Conservation (phyloP, 2,329 filamentous ascomycete genomes). For the Phialocephala subalpina region DNA sequence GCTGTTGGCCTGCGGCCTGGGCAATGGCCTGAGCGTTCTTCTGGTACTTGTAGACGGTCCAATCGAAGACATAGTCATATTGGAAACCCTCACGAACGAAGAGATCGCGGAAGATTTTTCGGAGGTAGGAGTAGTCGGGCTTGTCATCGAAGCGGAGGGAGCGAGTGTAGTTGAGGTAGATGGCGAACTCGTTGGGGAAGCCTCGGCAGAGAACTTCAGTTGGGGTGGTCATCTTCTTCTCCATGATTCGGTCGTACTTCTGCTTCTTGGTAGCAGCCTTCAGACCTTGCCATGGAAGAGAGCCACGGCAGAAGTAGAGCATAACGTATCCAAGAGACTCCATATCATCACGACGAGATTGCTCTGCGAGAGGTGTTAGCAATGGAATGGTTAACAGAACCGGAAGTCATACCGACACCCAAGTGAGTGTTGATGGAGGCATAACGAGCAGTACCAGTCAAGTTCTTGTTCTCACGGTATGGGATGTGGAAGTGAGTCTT, state of each 20-base stretch:
- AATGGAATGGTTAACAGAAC: not conserved
- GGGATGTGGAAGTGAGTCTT: conserved; percentile 99
- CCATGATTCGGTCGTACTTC: conserved; percentile 99
- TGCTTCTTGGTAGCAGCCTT: conserved; percentile 99
- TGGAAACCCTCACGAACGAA: conserved; percentile 99
- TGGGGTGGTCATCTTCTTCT: conserved; percentile 99
- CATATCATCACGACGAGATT: conserved; percentile 99
- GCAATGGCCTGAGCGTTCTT: conserved; percentile 97
- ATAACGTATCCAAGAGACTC: conserved; percentile 99
- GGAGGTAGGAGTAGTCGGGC: conserved; percentile 98
- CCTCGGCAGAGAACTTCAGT: conserved; percentile 98
- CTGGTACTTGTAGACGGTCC: conserved; percentile 99
- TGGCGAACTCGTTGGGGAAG: conserved; percentile 99
- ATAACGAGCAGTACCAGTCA: conserved; percentile 98
- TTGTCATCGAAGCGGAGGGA: conserved; percentile 99
- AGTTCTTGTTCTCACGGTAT: conserved; percentile 99
- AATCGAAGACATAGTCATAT: conserved; percentile 99
- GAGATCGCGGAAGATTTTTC: conserved; percentile 99
- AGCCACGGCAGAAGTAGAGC: conserved; percentile 99
- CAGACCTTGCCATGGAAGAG: conserved; percentile 96
- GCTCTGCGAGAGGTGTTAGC: conserved; percentile 67
- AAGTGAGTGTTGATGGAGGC: conserved; percentile 99
- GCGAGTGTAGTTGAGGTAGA: conserved; percentile 99
- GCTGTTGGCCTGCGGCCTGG: conserved; percentile 74
- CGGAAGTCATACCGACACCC: conserved; percentile 74